Evolutionary conservation across 306 rosid species (phyloP), one percentile per base, ranked within the genome.

Genomic region (Cicer chorassanicum): DNA sequence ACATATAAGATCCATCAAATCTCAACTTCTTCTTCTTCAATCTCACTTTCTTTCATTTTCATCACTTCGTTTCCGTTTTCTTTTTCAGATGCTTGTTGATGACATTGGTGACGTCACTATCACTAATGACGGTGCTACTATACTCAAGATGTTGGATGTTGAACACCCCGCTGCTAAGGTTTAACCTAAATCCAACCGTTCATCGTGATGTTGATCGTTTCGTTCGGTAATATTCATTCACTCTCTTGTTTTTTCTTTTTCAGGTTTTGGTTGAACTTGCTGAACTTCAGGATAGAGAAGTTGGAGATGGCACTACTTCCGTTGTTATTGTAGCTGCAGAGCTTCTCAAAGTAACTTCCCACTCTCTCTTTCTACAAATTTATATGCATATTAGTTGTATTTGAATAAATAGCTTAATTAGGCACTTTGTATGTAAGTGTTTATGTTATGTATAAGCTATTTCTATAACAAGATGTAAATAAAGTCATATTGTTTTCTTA

Each of bases 101-200:
- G 99, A 95, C 68, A 85, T 89, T 67, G 99, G 98, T 68, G 98
- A 92, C 21, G 98, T 92, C 70, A 95, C 99, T 1, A 92, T 95
- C 53, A 92, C 99, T 9, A 95, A 95, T 59, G 99, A 95, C 62
- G 98, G 98, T 45, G 98, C 99, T 19, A 95, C 99, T 13, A 92
- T 95, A 55, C 98, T 95, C 71, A 95, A 84, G 86, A 92, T 95
- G 97, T 79, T 95, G 78, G 98, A 95, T 85, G 98, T 95, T 2
- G 99, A 95, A 85, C 99, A 95, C 65, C 98, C 99, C 36, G 98
- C 99, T 62, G 99, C 99, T 4, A 95, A 95, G 97, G 99, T 78
- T 78, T 46, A 15, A 18, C 29, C 36, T 15, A 18, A 10, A 34
- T 60, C 4, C 4, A 12, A 36, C 3, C 16, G 4, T 13, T 60